phyloP scores from a whole-genome alignment of 2,329 filamentous ascomycete genomes.

The Paecilomyces fulvus region DNA sequence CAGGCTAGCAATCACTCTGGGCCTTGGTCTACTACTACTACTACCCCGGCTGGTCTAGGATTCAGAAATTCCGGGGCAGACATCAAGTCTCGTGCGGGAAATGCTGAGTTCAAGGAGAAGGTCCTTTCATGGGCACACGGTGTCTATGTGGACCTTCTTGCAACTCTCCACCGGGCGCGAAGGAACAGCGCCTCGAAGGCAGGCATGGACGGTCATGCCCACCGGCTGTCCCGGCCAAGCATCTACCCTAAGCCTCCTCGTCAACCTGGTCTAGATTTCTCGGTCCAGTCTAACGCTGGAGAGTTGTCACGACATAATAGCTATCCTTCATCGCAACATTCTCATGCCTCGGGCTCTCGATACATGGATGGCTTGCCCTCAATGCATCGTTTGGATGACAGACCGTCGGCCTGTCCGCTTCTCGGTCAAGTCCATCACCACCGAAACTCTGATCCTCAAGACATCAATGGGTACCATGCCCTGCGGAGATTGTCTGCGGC shows the following conservation, averaged over 20 bases:
- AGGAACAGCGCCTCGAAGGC: constrained; percentile 41
- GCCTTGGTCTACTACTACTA: background rate
- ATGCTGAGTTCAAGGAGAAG: constrained; percentile 57
- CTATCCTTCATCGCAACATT: constrained; percentile 27
- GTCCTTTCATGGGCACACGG: constrained; percentile 62
- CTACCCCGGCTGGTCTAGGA: constrained; percentile 16
- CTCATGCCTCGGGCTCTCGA: constrained; percentile 7
- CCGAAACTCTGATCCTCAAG: constrained; percentile 18
- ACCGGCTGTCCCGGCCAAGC: constrained; percentile 43
- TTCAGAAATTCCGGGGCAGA: constrained; percentile 15
- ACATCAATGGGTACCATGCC: constrained; percentile 22
- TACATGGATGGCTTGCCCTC: background rate
- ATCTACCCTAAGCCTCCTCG: constrained; percentile 56
- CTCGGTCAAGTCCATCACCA: constrained; percentile 7
- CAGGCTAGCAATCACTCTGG: constrained; percentile 13
- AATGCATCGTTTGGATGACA: background rate
- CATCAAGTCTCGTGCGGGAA: constrained; percentile 19
- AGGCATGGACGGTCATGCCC: constrained; percentile 30
- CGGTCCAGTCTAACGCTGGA: constrained; percentile 18
- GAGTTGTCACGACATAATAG: constrained; percentile 24
- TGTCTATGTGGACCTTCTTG: constrained; percentile 62
- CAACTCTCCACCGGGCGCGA: constrained; percentile 51
- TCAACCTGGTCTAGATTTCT: constrained; percentile 46
- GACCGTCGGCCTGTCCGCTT: constrained; percentile 1
- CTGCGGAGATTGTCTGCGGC: constrained; percentile 23